A percentile compares a stretch with the other conserved stretches of the same genome.
Evolutionary conservation across 495 filamentous ascomycete species (phyloP).

Genomic region (Margaritispora aquatica): DNA sequence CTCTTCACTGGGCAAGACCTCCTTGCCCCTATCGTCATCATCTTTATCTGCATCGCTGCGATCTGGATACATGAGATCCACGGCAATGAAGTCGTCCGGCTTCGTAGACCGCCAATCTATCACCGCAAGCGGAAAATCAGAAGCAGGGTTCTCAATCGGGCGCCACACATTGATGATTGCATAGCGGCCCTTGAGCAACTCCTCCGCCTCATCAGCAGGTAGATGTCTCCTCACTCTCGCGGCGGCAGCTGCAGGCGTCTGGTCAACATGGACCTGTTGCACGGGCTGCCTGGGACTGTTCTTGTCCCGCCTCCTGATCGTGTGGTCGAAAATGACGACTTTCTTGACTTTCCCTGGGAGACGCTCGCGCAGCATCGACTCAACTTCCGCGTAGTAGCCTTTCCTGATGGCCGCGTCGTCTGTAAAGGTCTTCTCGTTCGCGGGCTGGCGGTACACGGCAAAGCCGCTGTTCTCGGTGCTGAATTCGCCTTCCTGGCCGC

Average conservation of each 20-base stretch:
- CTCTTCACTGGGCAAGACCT: slow-evolving; percentile 1
- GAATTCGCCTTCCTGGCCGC: background rate
- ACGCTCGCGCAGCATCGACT: slow-evolving; percentile 1
- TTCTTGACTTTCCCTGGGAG: slow-evolving; percentile 6
- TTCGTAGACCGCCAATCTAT: slow-evolving; percentile 3
- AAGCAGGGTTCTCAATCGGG: slow-evolving; percentile 7
- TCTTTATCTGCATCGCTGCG: background rate
- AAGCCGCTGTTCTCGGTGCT: slow-evolving; percentile 5
- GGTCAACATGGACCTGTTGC: slow-evolving; percentile 9
- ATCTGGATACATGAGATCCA: slow-evolving; percentile 3
- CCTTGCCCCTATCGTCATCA: slow-evolving; percentile 7
- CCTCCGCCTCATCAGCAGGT: slow-evolving; percentile 3
- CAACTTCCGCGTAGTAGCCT: slow-evolving; percentile 6
- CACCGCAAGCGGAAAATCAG: slow-evolving; percentile 7
- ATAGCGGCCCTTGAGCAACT: slow-evolving; percentile 5
- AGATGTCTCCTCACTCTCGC: slow-evolving; percentile 4
- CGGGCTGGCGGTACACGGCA: background rate
- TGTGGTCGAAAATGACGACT: slow-evolving; percentile 10
- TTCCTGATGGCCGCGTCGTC: background rate
- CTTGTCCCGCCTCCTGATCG: slow-evolving; percentile 3
- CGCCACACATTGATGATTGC: slow-evolving; percentile 9
- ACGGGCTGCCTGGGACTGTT: background rate
- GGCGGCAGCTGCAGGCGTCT: slow-evolving; percentile 1
- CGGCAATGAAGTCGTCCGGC: background rate
- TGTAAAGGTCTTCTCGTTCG: background rate